These are phyloP conservation scores for Rubus parviflorus DNA, from an alignment of 306 rosid species.

Conservation along the genomic window DNA sequence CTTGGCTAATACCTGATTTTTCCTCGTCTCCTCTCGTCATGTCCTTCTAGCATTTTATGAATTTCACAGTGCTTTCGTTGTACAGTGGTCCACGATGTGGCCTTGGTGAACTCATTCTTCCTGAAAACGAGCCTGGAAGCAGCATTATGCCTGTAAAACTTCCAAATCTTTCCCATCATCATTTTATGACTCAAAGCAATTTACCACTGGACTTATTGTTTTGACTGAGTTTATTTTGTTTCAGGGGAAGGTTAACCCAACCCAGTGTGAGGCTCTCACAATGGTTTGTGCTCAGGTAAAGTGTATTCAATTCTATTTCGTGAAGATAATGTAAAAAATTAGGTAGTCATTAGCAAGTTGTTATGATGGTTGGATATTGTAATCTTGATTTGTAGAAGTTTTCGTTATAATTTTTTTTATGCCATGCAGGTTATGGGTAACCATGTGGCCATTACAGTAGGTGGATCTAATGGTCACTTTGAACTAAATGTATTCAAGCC, in stretches of 20 bases:
- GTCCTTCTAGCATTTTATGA: not conserved
- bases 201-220: conserved; percentile 18
- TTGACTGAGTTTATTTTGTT: conserved; percentile 32
- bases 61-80: conserved; percentile 28
- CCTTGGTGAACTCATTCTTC: conserved; percentile 98
- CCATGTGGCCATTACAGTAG: conserved; percentile 89
- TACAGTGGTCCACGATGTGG: conserved; percentile 98
- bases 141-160: conserved; percentile 96
- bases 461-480: conserved; percentile 98
- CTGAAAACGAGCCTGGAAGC: conserved; percentile 99
- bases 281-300: conserved; percentile 99
- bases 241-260: conserved; percentile 99
- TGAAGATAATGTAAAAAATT: conserved; percentile 13
- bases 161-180: conserved; percentile 20
- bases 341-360: conserved; percentile 11
- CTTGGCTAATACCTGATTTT: not conserved
- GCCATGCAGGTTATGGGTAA: conserved; percentile 87
- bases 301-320: not conserved
- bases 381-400: not conserved
- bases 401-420: not conserved
- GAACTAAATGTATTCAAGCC: conserved; percentile 98
- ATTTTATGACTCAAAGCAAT: conserved; percentile 14
- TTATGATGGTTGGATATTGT: conserved; percentile 7
- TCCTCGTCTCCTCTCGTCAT: not conserved
- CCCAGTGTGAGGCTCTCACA: conserved; percentile 98